Evolutionary conservation across 1,139 yeast genomes (phyloP).

Genomic region (Meyerozyma sp.): DNA sequence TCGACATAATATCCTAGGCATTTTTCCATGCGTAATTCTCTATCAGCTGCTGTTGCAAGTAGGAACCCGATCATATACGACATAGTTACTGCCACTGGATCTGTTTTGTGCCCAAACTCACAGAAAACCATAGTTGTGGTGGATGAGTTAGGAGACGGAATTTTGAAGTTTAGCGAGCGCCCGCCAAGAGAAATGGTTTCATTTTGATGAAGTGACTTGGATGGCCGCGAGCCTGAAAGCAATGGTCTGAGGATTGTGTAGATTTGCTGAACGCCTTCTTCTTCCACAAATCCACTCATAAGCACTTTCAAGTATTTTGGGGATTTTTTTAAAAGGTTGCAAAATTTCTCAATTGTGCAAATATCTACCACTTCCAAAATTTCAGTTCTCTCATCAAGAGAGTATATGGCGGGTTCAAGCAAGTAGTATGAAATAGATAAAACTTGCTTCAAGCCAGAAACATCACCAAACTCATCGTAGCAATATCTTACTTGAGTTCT

Average conservation of each 20-base stretch:
- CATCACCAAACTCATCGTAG: constrained; percentile 33
- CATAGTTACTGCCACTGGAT: not conserved
- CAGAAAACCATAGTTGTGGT: not conserved
- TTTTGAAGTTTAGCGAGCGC: not conserved
- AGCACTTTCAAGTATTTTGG: constrained; percentile 34
- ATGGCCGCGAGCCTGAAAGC: not conserved
- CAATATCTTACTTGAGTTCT: constrained; percentile 38
- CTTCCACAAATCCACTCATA: constrained; percentile 43
- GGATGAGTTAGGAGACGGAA: constrained; percentile 7
- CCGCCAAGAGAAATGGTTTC: not conserved
- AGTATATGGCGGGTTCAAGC: constrained; percentile 50
- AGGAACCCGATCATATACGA: not conserved
- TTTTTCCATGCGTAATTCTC: not conserved
- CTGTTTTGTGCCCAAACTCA: not conserved
- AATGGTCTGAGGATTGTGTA: not conserved
- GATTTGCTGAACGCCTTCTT: constrained; percentile 7
- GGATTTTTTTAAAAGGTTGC: constrained; percentile 13
- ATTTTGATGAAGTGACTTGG: constrained; percentile 4
- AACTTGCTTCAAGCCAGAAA: constrained; percentile 37
- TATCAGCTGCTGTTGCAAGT: not conserved
- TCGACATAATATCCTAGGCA: not conserved
- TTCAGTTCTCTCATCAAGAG: constrained; percentile 43
- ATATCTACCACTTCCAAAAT: constrained; percentile 24
- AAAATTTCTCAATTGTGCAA: constrained; percentile 17
- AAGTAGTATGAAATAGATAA: constrained; percentile 43